Evolutionary conservation across 1,284 basidiomycete genomes (phyloP).

Genomic region (Spongiforma sp.): DNA sequence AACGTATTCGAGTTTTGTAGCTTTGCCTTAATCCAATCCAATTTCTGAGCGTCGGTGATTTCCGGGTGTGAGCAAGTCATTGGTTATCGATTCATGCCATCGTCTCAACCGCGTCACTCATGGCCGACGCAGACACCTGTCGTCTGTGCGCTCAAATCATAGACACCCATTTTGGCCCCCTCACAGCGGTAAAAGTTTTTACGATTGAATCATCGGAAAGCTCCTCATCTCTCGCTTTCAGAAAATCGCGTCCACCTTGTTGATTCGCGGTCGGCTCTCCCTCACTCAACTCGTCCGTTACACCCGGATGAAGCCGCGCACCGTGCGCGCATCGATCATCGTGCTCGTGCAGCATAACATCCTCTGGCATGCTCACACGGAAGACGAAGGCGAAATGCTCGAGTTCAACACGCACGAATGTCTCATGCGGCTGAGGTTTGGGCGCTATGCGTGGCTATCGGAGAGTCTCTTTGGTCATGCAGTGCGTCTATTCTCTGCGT

Average conservation of each 20-base stretch:
- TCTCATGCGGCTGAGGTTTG: slow-evolving; percentile 78
- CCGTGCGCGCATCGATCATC: slow-evolving; percentile 76
- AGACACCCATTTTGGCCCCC: slow-evolving; percentile 78
- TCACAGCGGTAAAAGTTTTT: slow-evolving; percentile 65
- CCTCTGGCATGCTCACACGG: slow-evolving; percentile 80
- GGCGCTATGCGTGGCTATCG: slow-evolving; percentile 77
- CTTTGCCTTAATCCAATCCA: too few relatives aligned
- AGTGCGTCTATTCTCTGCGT: slow-evolving; percentile 50
- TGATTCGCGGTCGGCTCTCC: slow-evolving; percentile 84
- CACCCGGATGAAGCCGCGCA: slow-evolving; percentile 61
- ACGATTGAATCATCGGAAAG: not conserved
- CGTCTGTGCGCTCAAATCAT: slow-evolving; percentile 80
- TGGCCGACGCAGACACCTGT: slow-evolving; percentile 76
- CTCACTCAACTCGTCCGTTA: slow-evolving; percentile 74
- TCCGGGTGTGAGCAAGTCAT: slow-evolving; percentile 3
- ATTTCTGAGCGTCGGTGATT: slow-evolving; percentile 6
- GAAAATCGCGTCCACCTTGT: slow-evolving; percentile 83
- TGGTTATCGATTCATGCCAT: too few relatives aligned
- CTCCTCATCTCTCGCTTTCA: slow-evolving; percentile 38
- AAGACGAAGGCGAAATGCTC: slow-evolving; percentile 78
- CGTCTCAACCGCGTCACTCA: slow-evolving; percentile 40
- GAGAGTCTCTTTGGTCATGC: slow-evolving; percentile 70
- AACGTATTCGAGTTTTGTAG: too few relatives aligned
- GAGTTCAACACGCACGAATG: slow-evolving; percentile 85
- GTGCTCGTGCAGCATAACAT: slow-evolving; percentile 93